phyloP scores from a whole-genome alignment of 2,329 filamentous ascomycete genomes.

The Scytalidium lignicola region DNA sequence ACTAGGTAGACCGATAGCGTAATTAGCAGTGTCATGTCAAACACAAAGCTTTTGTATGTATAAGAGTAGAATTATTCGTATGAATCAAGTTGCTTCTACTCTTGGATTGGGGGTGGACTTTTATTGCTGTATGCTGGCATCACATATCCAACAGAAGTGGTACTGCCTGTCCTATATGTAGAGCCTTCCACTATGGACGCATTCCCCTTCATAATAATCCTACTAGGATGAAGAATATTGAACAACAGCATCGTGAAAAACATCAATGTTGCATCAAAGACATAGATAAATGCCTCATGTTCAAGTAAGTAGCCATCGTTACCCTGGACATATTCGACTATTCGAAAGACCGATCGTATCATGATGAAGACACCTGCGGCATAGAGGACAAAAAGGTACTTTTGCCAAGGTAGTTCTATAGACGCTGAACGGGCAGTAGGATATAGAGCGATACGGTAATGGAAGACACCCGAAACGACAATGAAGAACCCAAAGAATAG shows the following conservation, averaged over 20 bases:
- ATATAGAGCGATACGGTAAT: background rate
- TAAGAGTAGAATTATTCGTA: background rate
- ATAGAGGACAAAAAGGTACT: constrained; percentile 37
- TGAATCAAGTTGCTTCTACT: background rate
- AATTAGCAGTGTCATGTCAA: too few species aligned
- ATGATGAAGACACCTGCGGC: constrained; percentile 36
- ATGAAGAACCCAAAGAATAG: constrained; percentile 44
- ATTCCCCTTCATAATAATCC: constrained; percentile 9
- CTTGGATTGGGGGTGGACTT: background rate
- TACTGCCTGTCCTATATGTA: background rate
- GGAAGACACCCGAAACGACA: background rate
- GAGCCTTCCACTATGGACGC: background rate
- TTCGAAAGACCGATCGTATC: constrained; percentile 37
- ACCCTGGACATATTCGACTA: constrained; percentile 40
- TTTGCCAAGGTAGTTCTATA: constrained; percentile 21
- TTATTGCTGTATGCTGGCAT: background rate
- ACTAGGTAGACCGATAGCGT: too few species aligned
- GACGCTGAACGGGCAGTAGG: constrained; percentile 4
- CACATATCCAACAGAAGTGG: background rate
- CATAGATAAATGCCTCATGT: constrained; percentile 37
- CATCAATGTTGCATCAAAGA: constrained; percentile 39
- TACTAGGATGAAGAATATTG: constrained; percentile 29
- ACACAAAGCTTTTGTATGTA: too few species aligned
- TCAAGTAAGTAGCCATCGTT: constrained; percentile 34
- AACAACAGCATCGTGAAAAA: constrained; percentile 30